Evolutionary conservation across 306 rosid species (phyloP).

Genomic region (Cicer pinnatifidum): DNA sequence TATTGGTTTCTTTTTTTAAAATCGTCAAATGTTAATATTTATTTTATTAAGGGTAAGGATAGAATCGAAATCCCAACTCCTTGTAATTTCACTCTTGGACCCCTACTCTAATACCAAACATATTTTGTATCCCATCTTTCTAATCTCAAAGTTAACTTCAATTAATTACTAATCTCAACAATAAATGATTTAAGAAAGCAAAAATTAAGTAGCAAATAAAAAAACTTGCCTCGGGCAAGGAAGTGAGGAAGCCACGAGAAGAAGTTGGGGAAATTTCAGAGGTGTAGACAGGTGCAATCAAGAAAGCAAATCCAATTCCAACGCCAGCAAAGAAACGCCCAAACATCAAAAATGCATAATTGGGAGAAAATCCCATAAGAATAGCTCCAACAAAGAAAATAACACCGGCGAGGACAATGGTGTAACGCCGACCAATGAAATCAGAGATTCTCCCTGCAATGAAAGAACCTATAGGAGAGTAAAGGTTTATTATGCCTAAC

Average conservation of each 20-base stretch:
- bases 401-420: constrained; percentile 60
- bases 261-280: constrained; percentile 80
- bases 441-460: constrained; percentile 77
- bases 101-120: too few relatives aligned
- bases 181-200: too few relatives aligned
- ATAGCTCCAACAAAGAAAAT: constrained; percentile 75
- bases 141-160: too few relatives aligned
- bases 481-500: constrained; percentile 62
- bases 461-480: constrained; percentile 65
- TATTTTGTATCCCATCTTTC: too few relatives aligned
- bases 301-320: constrained; percentile 74
- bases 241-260: constrained; percentile 78
- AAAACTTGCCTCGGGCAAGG: constrained; percentile 66
- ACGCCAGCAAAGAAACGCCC: constrained; percentile 81
- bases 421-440: constrained; percentile 85
- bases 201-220: background rate
- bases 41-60: too few relatives aligned
- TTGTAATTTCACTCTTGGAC: too few relatives aligned
- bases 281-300: constrained; percentile 77
- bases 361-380: constrained; percentile 80
- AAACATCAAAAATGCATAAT: constrained; percentile 80
- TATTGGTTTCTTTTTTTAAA: too few relatives aligned
- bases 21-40: too few relatives aligned
- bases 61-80: too few relatives aligned
- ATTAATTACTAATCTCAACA: too few relatives aligned